Conservation (phyloP, 108 stramenopile genomes). For the Cyclostephanos invisitatus region DNA sequence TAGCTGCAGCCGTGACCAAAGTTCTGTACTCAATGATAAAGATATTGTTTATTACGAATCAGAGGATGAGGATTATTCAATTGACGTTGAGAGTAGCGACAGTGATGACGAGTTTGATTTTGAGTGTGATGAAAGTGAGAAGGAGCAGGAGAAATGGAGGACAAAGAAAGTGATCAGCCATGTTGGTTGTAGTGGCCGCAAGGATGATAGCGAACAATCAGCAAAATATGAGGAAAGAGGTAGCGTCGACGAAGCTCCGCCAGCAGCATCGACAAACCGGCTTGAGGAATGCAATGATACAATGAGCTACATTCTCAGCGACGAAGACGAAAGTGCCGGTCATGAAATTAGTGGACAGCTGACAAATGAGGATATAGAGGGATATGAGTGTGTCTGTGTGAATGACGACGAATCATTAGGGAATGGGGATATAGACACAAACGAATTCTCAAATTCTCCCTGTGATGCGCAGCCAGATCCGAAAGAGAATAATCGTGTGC, state of each 20-base stretch:
- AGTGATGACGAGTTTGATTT: conserved; percentile 47
- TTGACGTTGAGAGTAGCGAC: conserved; percentile 25
- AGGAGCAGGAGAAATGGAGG: neutral
- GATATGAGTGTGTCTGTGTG: neutral
- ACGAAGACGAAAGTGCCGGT: neutral
- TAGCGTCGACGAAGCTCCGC: neutral
- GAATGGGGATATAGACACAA: neutral
- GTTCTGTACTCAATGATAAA: conserved; percentile 19
- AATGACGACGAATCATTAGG: neutral
- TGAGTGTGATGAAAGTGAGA: conserved; percentile 37
- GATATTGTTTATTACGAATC: conserved; percentile 24
- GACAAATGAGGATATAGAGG: neutral
- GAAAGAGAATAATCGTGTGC: neutral
- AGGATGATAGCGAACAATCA: conserved; percentile 12
- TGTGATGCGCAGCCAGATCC: neutral
- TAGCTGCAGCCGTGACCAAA: conserved; percentile 1
- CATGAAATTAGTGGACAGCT: neutral
- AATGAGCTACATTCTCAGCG: neutral
- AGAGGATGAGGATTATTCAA: conserved; percentile 47
- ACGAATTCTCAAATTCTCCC: neutral
- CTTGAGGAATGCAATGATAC: neutral
- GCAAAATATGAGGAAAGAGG: neutral
- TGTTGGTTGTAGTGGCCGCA: neutral
- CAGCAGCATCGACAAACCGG: neutral
- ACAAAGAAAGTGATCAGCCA: neutral